Evolutionary conservation across 805 yeast genomes (phyloP), one percentile per base, ranked within the genome.

Genomic region (Ogataea glucozyma): DNA sequence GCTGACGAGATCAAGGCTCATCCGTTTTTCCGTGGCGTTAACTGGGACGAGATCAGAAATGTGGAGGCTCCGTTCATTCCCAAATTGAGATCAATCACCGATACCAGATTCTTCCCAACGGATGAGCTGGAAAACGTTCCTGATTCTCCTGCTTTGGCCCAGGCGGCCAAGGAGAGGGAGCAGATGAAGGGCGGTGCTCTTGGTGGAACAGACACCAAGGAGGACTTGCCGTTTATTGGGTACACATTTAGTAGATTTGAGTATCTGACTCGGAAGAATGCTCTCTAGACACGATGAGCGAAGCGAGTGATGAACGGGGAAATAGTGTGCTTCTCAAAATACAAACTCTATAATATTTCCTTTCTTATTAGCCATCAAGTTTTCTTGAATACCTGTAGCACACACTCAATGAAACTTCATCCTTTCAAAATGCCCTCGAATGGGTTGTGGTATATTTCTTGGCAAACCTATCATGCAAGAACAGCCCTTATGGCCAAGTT

Each of bases 31-130:
- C 73, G 93, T 36, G 97, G 97, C n/a, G 97, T 89, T 31, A 93
- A 88, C 64, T 89, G 97, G 97, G 82, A 83, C 40, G 79, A 87
- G 13, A 89, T 89, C 44, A 72, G 97, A 45, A 82, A 79, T 45
- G 95, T 88, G 44, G 88, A 83, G 54, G 97, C 97, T 3, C 97
- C 97, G 17, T 89, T 89, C 57, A 85, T 93, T 53, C 96, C 99
- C 19, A 86, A 88, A 60, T 75, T 93, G 60, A 79, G 89, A 53
- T 85, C 95, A 10, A 85, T 91, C 47, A 91, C 98, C 5, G 99
- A 93, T 64, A 93, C 99, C 0, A 76, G 97, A 55, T 91, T 91
- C 72, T 93, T 93, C 88, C 98, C 99, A 31, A 88, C 96, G 2
- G 98, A 91, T 62, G 99, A 91, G 61, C 72, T 91, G 57, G 97